Conservation (phyloP, 2,329 filamentous ascomycete species). For the Chalaropsis ovoidea region DNA sequence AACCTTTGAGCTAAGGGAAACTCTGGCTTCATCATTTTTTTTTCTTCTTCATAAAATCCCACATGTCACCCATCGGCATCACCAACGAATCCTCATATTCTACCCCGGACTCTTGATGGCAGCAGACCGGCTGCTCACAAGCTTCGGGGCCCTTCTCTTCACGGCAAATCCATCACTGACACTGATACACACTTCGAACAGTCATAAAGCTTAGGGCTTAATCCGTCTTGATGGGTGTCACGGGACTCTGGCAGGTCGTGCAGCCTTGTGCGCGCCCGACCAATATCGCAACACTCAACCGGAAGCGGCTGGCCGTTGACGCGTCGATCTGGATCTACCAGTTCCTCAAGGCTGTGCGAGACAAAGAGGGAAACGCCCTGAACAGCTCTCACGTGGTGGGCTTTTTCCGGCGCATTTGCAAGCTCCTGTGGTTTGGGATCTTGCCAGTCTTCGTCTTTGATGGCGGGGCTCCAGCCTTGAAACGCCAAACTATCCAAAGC, state of each 20-base stretch:
- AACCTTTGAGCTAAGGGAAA: too few species aligned
- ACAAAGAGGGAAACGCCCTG: constrained; percentile 94
- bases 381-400: constrained; percentile 94
- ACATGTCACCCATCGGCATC: neutral
- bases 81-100: neutral
- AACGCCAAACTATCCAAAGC: constrained; percentile 76
- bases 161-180: constrained; percentile 9
- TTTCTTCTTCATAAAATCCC: neutral
- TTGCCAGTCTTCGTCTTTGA: constrained; percentile 97
- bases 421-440: constrained; percentile 92
- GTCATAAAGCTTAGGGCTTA: constrained; percentile 25
- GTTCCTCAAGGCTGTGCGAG: constrained; percentile 94
- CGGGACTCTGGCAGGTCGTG: constrained; percentile 91
- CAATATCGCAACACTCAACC: constrained; percentile 91
- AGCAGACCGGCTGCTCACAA: neutral
- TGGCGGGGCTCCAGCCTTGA: constrained; percentile 81
- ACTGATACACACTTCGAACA: neutral
- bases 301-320: constrained; percentile 90
- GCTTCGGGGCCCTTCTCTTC: neutral
- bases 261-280: constrained; percentile 92
- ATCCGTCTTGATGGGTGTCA: constrained; percentile 78
- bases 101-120: too few species aligned
- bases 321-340: constrained; percentile 99
- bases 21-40: too few species aligned
- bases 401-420: constrained; percentile 97